Base-by-base conservation (phyloP, 352 stramenopile species). In the Plasmopara halstedii region DNA sequence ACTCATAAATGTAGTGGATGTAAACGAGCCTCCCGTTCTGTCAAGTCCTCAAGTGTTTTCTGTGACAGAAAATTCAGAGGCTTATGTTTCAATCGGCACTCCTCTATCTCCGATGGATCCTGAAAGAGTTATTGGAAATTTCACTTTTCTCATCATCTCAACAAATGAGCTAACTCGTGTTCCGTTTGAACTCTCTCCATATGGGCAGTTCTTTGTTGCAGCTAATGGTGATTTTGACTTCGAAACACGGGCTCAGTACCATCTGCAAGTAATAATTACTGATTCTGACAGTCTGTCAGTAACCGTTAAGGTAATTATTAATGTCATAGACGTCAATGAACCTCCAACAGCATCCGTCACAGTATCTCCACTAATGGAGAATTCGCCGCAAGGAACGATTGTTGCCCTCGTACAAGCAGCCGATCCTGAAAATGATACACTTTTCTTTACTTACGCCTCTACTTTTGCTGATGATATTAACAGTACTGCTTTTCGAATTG, bases 351-450 rank as follows among this genome's bases (percentile, higher is more conserved):
- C 22, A n/a, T 10, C 19, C 33, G 25, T 61, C 9, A 47, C 23
- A 13, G 37, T 47, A 3, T 14, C 67, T 8, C 7, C 42, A 3
- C 8, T 84, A 6, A n/a, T 46, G 0, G 72, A 84, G 22, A 81
- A 84, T 33, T 15, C 63, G 1, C 54, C 62, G 19, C 55, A 46
- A 29, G 69, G 72, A 22, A 73, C 72, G 4, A 36, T 78, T 5
- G 26, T 84, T 10, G 64, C 50, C 11, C n/a, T 51, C 2, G 17
- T 84, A 2, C 44, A 42, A 37, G 69, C 60, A 2, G 64, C 51
- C 13, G 72, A 84, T 43, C 69, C 72, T 14, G 72, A 84, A 41
- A 84, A 81, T 17, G 51, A 74, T 19, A 74, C 63, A 1, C 41
- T 80, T 0, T 45, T 41, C 11, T 83, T 67, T 27, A 37, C 54